Percentiles rank a stretch among this genome's conserved stretches.
Evolutionary conservation across 2,329 filamentous ascomycete genomes (phyloP).

Genomic region (Tolypocladium amazonense): DNA sequence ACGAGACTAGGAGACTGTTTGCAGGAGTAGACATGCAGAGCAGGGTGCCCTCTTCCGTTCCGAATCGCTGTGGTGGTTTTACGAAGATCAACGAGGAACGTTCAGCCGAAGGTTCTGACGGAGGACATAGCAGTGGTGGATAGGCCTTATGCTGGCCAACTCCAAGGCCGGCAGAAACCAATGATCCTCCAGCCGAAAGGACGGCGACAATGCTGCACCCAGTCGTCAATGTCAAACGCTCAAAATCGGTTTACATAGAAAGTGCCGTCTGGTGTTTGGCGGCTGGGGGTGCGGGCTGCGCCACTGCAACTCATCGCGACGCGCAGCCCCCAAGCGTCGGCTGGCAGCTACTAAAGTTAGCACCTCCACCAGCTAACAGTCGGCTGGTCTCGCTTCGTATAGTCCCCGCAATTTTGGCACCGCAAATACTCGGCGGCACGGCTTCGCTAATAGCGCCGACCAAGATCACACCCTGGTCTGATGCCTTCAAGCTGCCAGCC

Average conservation of each 20-base stretch:
- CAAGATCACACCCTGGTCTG: background rate
- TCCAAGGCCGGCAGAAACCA: no score
- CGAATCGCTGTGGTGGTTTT: no score
- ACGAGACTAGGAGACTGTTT: no score
- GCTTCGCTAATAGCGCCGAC: background rate
- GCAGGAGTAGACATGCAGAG: no score
- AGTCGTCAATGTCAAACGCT: no score
- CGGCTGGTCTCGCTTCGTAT: background rate
- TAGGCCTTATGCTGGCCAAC: conserved; percentile 29
- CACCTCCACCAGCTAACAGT: background rate
- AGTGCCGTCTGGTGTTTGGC: background rate
- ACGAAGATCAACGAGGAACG: no score
- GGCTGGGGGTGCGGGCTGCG: background rate
- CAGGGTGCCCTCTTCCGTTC: no score
- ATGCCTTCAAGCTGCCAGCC: background rate
- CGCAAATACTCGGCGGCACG: background rate
- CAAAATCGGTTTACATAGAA: no score
- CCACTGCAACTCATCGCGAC: background rate
- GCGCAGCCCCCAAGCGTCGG: background rate
- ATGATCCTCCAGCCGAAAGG: no score
- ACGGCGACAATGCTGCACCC: no score
- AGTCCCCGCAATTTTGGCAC: background rate
- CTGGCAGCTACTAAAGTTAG: background rate
- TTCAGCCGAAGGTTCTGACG: no score
- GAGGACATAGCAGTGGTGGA: no score